Evolutionary conservation across 208 protist genomes (phyloP), one percentile per base, ranked within the genome.

Genomic region (Trypanosoma vivax): DNA sequence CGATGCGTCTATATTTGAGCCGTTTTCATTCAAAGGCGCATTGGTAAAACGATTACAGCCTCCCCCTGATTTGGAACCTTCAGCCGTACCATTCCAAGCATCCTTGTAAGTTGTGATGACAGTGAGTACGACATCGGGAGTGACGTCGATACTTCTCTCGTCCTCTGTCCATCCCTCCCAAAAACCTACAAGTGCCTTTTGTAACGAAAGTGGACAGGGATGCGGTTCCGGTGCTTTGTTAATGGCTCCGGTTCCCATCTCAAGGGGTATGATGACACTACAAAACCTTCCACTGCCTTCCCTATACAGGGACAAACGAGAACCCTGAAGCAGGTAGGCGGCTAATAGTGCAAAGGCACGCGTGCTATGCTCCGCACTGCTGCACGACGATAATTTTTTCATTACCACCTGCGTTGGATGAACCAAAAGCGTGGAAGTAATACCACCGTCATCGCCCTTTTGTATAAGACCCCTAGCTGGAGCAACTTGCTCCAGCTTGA

Each of bases 131-230:
- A 79, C 71, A 61, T 88, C 79, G 19, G 60, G 59, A 19, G 52
- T 81, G 52, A 88, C 79, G 28, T 65, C 67, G n/a, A 81, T 66
- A 33, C 62, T 52, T 24, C 48, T 28, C 5, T 59, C 70, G 10
- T 41, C 55, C 29, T 47, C 51, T 18, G 60, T 30, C 14, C 53
- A 41, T 11, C 65, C 63, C 27, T 56, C 65, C 82, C 86, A 93
- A 35, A 90, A 79, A 13, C 79, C 81, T 43, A 87, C 74, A 13
- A 93, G 64, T 45, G 79, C 76, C 27, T 81, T 77, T n/a, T 87
- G 66, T 19, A 93, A 61, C 27, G 80, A 57, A 10, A 42, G 38
- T 13, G 86, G 79, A 45, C 79, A 89, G n/a, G 79, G 79, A 47
- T 90, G 78, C 5, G 74, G 71, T 23, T 60, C 54, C 10, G 65